Conservation (phyloP, 2,329 filamentous ascomycete species). For the Daldinia sp. region DNA sequence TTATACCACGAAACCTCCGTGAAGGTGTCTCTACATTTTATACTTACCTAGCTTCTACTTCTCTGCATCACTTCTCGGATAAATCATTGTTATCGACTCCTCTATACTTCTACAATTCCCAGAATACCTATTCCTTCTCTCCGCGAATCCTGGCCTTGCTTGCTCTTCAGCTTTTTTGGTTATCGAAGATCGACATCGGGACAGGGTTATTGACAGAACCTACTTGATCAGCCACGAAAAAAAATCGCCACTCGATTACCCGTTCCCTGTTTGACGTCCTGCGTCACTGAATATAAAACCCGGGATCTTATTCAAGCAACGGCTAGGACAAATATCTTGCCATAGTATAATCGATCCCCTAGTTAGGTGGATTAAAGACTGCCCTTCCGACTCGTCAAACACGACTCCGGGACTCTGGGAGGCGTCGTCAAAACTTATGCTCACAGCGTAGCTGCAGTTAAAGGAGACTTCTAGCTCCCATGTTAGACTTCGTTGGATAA, state of each 20-base stretch:
- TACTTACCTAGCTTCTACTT: slow-evolving; percentile 1
- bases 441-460: background rate
- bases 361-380: background rate
- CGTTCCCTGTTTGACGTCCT: slow-evolving; percentile 6
- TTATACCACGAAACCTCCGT: slow-evolving; percentile 21
- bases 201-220: slow-evolving; percentile 21
- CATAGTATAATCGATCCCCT: background rate
- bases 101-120: slow-evolving; percentile 1
- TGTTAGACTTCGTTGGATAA: slow-evolving; percentile 12
- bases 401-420: background rate
- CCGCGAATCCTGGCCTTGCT: slow-evolving; percentile 21
- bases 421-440: background rate
- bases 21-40: slow-evolving; percentile 18
- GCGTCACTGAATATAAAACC: slow-evolving; percentile 19
- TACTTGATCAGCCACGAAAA: slow-evolving; percentile 8
- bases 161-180: slow-evolving; percentile 10
- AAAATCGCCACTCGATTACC: slow-evolving; percentile 15
- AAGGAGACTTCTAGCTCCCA: background rate
- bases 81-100: slow-evolving; percentile 9
- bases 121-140: slow-evolving; percentile 7
- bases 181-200: slow-evolving; percentile 15
- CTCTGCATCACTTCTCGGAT: slow-evolving; percentile 21
- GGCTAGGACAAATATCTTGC: background rate
- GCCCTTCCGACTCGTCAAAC: background rate
- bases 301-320: background rate